These are phyloP conservation scores for Herpotrichia juniperi DNA, from an alignment of 2,329 filamentous ascomycete species.

Conservation along the genomic window DNA sequence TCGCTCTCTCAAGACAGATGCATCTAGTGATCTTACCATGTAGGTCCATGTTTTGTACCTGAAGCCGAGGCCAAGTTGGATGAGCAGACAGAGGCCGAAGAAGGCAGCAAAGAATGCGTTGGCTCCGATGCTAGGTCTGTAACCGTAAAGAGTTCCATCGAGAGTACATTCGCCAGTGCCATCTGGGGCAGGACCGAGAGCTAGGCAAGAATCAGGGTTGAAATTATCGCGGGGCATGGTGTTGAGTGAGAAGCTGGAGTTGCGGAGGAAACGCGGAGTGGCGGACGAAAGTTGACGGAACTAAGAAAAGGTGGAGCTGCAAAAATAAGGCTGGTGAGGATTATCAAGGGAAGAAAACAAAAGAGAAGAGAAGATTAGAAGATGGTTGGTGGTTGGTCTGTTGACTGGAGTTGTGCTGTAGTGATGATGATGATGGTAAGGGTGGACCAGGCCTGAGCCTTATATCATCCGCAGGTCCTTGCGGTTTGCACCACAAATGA, in stretches of 20 bases:
- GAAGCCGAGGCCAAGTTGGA: slow-evolving; percentile 57
- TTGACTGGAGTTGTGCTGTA: not conserved
- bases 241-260: not conserved
- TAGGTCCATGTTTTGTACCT: slow-evolving; percentile 63
- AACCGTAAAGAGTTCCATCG: slow-evolving; percentile 58
- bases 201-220: not conserved
- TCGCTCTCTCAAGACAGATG: not conserved
- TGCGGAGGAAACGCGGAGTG: not conserved
- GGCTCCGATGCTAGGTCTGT: slow-evolving; percentile 58
- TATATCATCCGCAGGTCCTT: not conserved
- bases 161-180: slow-evolving; percentile 47
- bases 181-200: slow-evolving; percentile 7
- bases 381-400: not conserved
- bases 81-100: slow-evolving; percentile 56
- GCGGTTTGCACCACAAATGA: not conserved
- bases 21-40: slow-evolving; percentile 29
- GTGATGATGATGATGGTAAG: not conserved
- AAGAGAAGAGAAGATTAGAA: too few relatives aligned
- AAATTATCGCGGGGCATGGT: not conserved
- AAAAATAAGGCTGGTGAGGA: not conserved
- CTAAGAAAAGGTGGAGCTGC: not conserved
- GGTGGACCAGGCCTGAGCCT: not conserved
- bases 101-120: slow-evolving; percentile 61
- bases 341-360: not conserved
- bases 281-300: not conserved